Base-by-base conservation (phyloP, 306 rosid species). In the Prunus kanzakura region DNA sequence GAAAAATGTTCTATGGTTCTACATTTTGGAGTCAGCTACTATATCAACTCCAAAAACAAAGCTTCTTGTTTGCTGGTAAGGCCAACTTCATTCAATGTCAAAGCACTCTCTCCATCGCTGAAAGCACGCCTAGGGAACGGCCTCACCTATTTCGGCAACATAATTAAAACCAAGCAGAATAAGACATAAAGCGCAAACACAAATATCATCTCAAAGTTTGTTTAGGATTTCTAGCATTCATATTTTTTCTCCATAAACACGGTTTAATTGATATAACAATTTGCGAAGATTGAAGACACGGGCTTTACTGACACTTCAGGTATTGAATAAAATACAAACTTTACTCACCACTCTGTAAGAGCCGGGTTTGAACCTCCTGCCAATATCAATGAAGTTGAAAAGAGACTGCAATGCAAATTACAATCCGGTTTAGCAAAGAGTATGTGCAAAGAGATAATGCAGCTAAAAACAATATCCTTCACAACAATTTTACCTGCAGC, bases 41-140 rank as follows among this genome's bases (percentile, higher is more conserved):
- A 90, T 22, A 87, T 86, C 75, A 84, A 86, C 91, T 91, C 98
- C 84, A 95, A 84, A 85, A 85, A 95, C 81, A 95, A 88, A 64
- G 96, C 97, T 84, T 95, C 99, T 78, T 96, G 96, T 86, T 91
- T 96, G 90, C 85, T 87, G 81, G 92, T 88, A 30, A 96, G 79
- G 45, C 98, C 98, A 13, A 91, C 90, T 76, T 92, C 99, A 32
- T 69, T 86, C 62, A 96, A 81, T 4, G 85, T 84, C 77, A 85
- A 76, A 13, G 88, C 82, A 78, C 89, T 80, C 82, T 92, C 98
- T 63, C 80, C 97, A 32, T 82, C 83, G 22, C 91, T 85, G 75
- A 89, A 96, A 60, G 92, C 93, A 20, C 90, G 93, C 89, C 97
- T 89, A 14, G 97, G 99, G 82, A 88, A 89, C 20, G 93, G 93